Evolutionary conservation across 139 green algal species (phyloP), one percentile per base, ranked within the genome.

Genomic region (Chlamydomonas sphaeroides): DNA sequence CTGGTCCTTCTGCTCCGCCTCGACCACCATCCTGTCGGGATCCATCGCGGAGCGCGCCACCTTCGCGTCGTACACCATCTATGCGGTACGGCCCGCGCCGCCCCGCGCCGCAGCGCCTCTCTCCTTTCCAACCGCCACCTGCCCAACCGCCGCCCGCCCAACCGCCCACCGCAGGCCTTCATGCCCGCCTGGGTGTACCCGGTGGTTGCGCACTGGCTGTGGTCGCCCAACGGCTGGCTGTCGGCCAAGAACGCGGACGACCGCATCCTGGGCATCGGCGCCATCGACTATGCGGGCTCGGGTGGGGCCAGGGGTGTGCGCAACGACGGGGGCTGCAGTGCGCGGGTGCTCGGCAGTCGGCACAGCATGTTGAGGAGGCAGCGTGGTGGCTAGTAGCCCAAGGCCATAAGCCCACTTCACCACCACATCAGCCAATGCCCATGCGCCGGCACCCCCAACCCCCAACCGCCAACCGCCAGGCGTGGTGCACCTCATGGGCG

Each of bases 401-500:
- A n/a, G n/a, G n/a, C n/a, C n/a, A n/a, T n/a, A n/a, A n/a, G n/a
- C n/a, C n/a, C n/a, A n/a, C n/a, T n/a, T n/a, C n/a, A n/a, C n/a
- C n/a, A n/a, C n/a, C n/a, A n/a, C 20, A 61, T 26, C 56, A n/a
- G 32, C 66, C 30, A 28, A 23, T n/a, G 15, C 8, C 65, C 65
- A 18, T 35, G 4, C 10, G 7, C 65, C 35, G 7, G 5, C 39
- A 35, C 67, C 21, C 14, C 25, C 25, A 14, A 7, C 67, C 38
- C 2, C n/a, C 69, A 33, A 33, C 5, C 48, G 25, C 59, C 23
- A 42, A 26, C 42, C 36, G 28, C 8, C 77, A 90, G 81, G 81
- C 36, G 89, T 94, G 35, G 90, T 94, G 36, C 94, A 97, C 85
- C 95, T 96, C 88, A 67, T 90, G 35, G 96, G 94, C 38, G 96